Base-by-base conservation (phyloP, 1,284 basidiomycete genomes). In the Apiotrichum akiyoshidainum region DNA sequence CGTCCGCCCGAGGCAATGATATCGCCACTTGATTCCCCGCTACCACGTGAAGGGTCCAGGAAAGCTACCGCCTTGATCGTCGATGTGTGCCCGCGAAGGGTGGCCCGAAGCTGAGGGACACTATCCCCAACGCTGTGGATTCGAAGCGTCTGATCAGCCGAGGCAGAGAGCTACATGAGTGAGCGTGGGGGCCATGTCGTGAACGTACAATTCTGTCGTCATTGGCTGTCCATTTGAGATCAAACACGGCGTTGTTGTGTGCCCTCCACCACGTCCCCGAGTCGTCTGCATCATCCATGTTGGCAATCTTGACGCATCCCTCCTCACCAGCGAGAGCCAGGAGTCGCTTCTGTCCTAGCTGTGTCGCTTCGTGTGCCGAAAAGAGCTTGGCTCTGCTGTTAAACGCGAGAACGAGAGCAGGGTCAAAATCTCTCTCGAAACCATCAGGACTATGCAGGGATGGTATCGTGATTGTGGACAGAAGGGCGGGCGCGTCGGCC, bases 201-300 rank as follows among this genome's bases (percentile, higher is more conserved):
- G 10, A 11, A 70, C 74, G 59, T 50, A 78, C 76, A 7, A 79
- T 49, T 5, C 61, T 62, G 0, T 60, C 81, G 60, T 90, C 87
- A 42, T 83, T 81, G 0, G 81, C 69, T 0, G 88, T 87, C 89
- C 89, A 94, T 33, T 82, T 79, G 14, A 88, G 79, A 60, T 85
- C 89, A 85, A 90, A 92, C 52, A 92, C 81, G 47, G 89, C 85
- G 75, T 92, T 90, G 53, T 80, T 79, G 74, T 92, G 90, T n/a
- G 86, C 73, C 16, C 68, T 57, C 74, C 74, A 76, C 69, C 70
- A 73, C n/a, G 26, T 9, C 46, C 59, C 67, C 1, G 45, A 7
- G 22, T 17, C 48, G 1, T 50, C 48, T 2, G 13, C 35, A 22
- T 67, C 63, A 55, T 76, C 75, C 1, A 75, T 70, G 57, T 76